Percentiles rank a stretch among this genome's conserved stretches.
Evolutionary conservation across 1,139 yeast genomes (phyloP).

Genomic region (Scheffersomyces quercinus): DNA sequence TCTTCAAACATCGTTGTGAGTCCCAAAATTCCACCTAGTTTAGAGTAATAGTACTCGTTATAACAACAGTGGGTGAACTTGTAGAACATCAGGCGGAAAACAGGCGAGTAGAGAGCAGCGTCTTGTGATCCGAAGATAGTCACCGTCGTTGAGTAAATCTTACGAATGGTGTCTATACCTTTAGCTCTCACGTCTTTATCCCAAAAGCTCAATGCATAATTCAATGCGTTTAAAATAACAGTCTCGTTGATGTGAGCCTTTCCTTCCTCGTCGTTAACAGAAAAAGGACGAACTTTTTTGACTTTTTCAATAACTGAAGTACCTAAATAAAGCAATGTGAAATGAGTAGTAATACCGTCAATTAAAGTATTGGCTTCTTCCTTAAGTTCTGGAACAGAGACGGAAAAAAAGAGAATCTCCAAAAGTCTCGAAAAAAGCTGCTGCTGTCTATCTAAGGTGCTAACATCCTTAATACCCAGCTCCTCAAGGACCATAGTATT

Average conservation of each 20-base stretch:
- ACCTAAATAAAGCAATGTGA: conserved; percentile 73
- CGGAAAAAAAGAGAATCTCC: conserved; percentile 72
- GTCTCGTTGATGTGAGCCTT: conserved; percentile 67
- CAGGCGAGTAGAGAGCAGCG: conserved; percentile 68
- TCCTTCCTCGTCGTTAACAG: conserved; percentile 81
- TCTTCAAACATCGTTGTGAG: conserved; percentile 71
- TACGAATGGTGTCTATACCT: conserved; percentile 67
- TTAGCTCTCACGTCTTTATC: conserved; percentile 66
- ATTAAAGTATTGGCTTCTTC: conserved; percentile 66
- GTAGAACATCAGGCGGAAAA: conserved; percentile 74
- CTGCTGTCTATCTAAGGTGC: conserved; percentile 59
- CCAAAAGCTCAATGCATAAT: conserved; percentile 80
- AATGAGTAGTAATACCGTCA: conserved; percentile 73
- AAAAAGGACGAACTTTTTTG: conserved; percentile 68
- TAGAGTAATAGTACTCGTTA: conserved; percentile 81
- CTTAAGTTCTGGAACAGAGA: conserved; percentile 72
- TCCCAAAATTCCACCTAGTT: conserved; percentile 89
- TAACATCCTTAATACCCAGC: conserved; percentile 48
- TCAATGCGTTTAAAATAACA: conserved; percentile 70
- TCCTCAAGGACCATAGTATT: conserved; percentile 37
- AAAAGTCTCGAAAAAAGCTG: conserved; percentile 59
- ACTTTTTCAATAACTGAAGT: conserved; percentile 71
- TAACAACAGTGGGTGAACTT: conserved; percentile 89
- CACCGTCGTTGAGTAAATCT: conserved; percentile 62
- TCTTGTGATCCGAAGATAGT: conserved; percentile 67